phyloP scores from a whole-genome alignment of 2,329 filamentous ascomycete species.

The Colletotrichum tropicale region DNA sequence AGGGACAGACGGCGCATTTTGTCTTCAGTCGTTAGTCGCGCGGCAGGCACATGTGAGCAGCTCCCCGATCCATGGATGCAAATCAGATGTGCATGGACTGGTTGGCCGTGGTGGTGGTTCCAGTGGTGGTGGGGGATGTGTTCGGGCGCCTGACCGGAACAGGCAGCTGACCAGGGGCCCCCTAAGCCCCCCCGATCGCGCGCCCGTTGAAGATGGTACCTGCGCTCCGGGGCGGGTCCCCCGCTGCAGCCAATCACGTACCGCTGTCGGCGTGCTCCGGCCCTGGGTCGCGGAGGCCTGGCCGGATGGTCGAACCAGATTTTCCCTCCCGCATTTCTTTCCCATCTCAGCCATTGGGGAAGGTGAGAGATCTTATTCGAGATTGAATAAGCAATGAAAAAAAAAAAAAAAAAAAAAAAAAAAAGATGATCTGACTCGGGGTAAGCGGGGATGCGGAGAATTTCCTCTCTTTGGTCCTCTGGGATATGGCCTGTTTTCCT shows the following conservation, averaged over 20 bases:
- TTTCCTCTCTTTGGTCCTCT: neutral
- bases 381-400: neutral
- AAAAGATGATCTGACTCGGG: constrained; percentile 8
- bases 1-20: neutral
- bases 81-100: neutral
- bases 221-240: neutral
- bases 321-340: neutral
- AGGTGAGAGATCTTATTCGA: neutral
- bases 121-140: constrained; percentile 24
- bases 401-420: neutral
- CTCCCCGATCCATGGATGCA: neutral
- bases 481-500: neutral
- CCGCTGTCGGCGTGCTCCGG: constrained; percentile 3
- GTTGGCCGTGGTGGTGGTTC: neutral
- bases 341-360: neutral
- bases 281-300: neutral
- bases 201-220: constrained; percentile 3
- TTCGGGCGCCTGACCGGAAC: constrained; percentile 31
- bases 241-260: neutral
- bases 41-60: constrained; percentile 5
- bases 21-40: neutral
- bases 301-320: neutral
- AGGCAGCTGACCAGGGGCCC: neutral
- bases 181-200: neutral
- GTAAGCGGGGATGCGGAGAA: neutral